phyloP scores from a whole-genome alignment of 129 eudicot species.

The Deinandra increscens region DNA sequence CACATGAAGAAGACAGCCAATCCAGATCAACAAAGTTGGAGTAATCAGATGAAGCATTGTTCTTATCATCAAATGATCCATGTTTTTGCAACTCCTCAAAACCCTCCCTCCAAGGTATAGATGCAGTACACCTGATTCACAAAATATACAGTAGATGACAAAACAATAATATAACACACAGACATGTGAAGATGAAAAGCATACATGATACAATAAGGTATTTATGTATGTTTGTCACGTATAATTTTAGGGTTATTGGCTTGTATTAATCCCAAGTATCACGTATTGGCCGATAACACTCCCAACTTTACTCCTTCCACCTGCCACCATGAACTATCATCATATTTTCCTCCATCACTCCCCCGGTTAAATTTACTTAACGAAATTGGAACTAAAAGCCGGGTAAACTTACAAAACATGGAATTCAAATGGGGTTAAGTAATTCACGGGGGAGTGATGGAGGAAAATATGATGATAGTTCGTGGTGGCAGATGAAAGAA shows the following conservation, averaged over 20 bases:
- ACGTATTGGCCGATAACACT: no score
- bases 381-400: no score
- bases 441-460: no score
- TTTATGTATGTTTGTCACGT: not conserved
- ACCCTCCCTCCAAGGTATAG: constrained; percentile 44
- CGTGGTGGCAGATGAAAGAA: no score
- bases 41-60: constrained; percentile 49
- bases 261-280: no score
- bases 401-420: no score
- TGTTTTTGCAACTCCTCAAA: constrained; percentile 54
- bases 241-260: not conserved
- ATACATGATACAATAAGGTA: not conserved
- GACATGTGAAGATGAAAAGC: not conserved
- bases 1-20: constrained; percentile 80
- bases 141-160: constrained; percentile 19
- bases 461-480: no score
- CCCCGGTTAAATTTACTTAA: no score
- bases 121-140: constrained; percentile 37
- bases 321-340: no score
- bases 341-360: no score
- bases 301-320: no score
- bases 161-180: not conserved
- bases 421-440: no score
- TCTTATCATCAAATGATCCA: constrained; percentile 44
- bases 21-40: constrained; percentile 87